Evolutionary conservation across 306 rosid genomes (phyloP).

Genomic region (Pueraria montana): DNA sequence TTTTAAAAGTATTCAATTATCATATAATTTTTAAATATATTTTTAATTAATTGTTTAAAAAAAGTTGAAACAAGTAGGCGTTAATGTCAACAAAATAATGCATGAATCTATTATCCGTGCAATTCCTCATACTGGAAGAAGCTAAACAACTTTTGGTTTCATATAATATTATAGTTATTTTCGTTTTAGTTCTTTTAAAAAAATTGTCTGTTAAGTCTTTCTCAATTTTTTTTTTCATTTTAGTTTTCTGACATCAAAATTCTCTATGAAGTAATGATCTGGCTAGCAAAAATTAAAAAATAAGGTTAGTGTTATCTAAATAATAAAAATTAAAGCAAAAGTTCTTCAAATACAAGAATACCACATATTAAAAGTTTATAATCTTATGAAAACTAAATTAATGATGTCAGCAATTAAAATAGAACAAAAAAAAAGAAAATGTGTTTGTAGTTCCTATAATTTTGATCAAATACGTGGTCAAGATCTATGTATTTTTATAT

Average conservation of each 20-base stretch:
- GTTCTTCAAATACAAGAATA: too few relatives aligned
- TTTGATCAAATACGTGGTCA: too few relatives aligned
- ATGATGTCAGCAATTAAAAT: too few relatives aligned
- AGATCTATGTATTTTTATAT: too few relatives aligned
- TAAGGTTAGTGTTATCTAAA: not conserved
- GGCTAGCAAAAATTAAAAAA: not conserved
- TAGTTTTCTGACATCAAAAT: too few relatives aligned
- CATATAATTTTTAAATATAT: not conserved
- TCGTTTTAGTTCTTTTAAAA: not conserved
- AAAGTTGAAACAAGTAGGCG: not conserved
- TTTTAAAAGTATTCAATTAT: not conserved
- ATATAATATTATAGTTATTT: not conserved
- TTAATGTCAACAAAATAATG: not conserved
- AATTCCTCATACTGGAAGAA: not conserved
- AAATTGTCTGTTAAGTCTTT: not conserved
- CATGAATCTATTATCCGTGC: not conserved
- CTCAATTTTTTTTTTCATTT: not conserved
- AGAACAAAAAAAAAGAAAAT: too few relatives aligned
- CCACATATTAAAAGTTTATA: too few relatives aligned
- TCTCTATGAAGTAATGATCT: too few relatives aligned
- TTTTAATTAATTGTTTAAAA: not conserved
- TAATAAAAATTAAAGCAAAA: not conserved
- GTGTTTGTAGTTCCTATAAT: too few relatives aligned
- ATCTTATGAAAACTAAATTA: too few relatives aligned
- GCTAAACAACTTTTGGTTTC: not conserved